phyloP scores from a whole-genome alignment of 2,329 filamentous ascomycete species.

The Oidium heveae region DNA sequence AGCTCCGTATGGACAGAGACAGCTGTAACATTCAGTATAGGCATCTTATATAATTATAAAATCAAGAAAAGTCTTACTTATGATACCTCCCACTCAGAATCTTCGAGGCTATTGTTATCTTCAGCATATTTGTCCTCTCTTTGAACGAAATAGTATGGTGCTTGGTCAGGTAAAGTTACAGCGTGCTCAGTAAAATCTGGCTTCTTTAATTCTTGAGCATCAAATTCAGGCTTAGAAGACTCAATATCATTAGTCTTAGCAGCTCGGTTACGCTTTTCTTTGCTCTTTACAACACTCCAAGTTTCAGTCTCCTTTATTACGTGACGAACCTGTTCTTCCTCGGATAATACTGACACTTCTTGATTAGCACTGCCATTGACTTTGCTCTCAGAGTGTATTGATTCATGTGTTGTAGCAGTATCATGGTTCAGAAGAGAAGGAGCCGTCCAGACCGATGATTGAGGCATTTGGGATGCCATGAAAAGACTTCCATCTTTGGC shows the following conservation, averaged over 20 bases:
- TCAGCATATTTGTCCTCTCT: neutral
- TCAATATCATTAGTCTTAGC: conserved; percentile 2
- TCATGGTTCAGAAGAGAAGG: conserved; percentile 13
- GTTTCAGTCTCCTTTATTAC: conserved; percentile 24
- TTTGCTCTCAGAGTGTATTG: conserved; percentile 7
- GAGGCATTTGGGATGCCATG: conserved; percentile 20
- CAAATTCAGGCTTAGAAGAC: neutral
- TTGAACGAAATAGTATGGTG: too few species aligned
- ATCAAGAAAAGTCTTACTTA: conserved; percentile 2
- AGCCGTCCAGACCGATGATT: conserved; percentile 21
- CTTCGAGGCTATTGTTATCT: conserved; percentile 5
- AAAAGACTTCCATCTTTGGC: conserved; percentile 55
- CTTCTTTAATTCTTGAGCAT: too few species aligned
- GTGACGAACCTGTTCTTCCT: conserved; percentile 36
- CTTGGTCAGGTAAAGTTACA: too few species aligned
- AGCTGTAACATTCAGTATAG: too few species aligned
- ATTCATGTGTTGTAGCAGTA: neutral
- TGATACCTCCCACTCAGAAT: conserved; percentile 14
- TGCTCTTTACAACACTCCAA: conserved; percentile 31
- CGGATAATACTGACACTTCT: conserved; percentile 18
- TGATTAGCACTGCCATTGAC: conserved; percentile 2
- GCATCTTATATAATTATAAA: too few species aligned
- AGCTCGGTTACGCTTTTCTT: conserved; percentile 11
- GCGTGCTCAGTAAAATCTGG: too few species aligned
- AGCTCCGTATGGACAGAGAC: too few species aligned